A percentile compares a stretch with the other conserved stretches of the same genome.
These are phyloP conservation scores for Friedmanniomyces simplex DNA, from an alignment of 495 filamentous ascomycete genomes.

Conservation along the genomic window DNA sequence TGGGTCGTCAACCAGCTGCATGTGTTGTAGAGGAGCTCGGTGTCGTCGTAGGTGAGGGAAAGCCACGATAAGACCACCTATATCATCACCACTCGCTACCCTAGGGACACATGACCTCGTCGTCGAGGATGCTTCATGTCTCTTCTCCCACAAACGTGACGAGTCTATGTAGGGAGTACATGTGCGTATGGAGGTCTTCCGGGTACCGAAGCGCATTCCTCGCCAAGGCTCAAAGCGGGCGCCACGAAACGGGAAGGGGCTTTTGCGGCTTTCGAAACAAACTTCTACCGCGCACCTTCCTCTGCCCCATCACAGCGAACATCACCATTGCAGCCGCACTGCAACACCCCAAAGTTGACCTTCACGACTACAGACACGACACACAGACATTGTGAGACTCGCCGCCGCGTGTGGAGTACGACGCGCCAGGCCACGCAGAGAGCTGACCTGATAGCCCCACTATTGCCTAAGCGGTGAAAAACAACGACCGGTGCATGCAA, in stretches of 20 bases:
- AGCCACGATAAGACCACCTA: no score
- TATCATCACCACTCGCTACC: no score
- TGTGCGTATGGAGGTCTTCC: not conserved
- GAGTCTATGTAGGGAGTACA: no score
- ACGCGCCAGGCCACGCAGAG: not conserved
- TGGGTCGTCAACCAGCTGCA: no score
- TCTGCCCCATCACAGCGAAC: not conserved
- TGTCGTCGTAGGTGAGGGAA: no score
- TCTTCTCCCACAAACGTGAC: no score
- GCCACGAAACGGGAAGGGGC: no score
- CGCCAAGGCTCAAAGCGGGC: not conserved
- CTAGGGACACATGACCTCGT: no score
- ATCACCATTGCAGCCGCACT: not conserved
- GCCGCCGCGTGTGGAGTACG: not conserved
- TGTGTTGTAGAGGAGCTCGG: no score
- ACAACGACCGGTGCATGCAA: not conserved
- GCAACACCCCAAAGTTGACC: not conserved
- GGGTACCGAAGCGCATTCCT: not conserved
- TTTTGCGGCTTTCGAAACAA: not conserved
- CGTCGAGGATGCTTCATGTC: not conserved
- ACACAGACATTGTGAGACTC: not conserved
- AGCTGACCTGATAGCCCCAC: constrained; percentile 7
- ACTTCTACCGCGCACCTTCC: not conserved
- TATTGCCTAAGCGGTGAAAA: constrained; percentile 12
- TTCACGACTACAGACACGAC: not conserved